Evolutionary conservation across 768 basidiomycete genomes (phyloP), one percentile per base, ranked within the genome.

Genomic region (Hemileccinum rubropunctum): DNA sequence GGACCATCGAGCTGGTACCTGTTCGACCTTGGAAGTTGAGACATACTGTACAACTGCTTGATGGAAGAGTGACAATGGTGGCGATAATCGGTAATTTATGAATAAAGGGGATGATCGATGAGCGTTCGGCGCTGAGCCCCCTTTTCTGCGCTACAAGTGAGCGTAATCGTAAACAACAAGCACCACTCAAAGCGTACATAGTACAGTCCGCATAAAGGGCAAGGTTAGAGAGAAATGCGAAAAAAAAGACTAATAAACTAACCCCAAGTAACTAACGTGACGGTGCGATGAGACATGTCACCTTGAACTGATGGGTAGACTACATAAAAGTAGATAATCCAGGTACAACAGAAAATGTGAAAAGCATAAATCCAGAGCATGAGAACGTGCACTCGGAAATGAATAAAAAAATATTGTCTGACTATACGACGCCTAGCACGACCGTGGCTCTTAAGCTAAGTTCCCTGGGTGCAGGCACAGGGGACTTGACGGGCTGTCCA

Each of bases 391-490:
- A 9, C 9, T 30, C 11, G 8, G 11, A 30, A 30, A 12, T 28
- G 27, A 23, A 23, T 3, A 23, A 23, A 23, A 23, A 3, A 6
- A 30, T 30, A 8, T 9, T 30, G 28, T 30, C 28, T 8, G 8
- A 15, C 27, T 66, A 93, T 28, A 91, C 83, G 27, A 93, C 69
- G 2, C 89, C 91, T 36, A 94, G 65, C 17, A 91, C 76, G 47
- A 94, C 80, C 12, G 87, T 92, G 32, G 88, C 90, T 50, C 91
- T 72, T 57, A 95, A 61, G 59, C 91, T 90, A 26, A 80, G 73
- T 54, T 83, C 73, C 48, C 49, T 68, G 14, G 64, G 60, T 2
- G 66, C 66, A 51, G 68, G 68, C 12, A 57, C 53, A 10, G 58
- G 57, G 8, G 61, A 52, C 57, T 73, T 73, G 45, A 66, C 54